phyloP scores from a whole-genome alignment of 805 yeast genomes.

The Nakazawaea peltata region DNA sequence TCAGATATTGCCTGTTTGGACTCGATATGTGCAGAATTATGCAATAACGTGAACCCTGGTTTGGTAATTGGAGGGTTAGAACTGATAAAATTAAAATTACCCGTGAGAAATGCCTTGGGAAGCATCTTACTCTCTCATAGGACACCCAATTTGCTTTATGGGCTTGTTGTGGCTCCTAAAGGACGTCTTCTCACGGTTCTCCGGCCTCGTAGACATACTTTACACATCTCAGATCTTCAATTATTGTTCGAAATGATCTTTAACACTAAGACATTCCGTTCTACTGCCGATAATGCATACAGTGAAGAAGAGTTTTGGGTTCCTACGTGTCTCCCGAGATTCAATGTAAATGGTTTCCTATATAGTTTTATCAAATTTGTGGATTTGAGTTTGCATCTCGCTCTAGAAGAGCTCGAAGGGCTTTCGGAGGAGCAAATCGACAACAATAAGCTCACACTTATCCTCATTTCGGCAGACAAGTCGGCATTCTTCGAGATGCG shows the following conservation, averaged over 20 bases:
- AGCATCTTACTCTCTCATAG: constrained; percentile 40
- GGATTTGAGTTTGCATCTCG: constrained; percentile 24
- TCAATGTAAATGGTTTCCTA: constrained; percentile 81
- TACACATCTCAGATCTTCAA: constrained; percentile 78
- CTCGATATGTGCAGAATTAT: constrained; percentile 47
- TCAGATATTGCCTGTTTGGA: constrained; percentile 70
- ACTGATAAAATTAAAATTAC: constrained; percentile 48
- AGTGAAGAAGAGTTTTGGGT: constrained; percentile 75
- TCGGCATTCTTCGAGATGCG: constrained; percentile 75
- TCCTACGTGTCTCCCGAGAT: constrained; percentile 87
- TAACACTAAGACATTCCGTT: constrained; percentile 37
- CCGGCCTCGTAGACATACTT: constrained; percentile 69
- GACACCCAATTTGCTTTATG: constrained; percentile 60
- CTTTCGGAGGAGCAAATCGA: too few relatives aligned
- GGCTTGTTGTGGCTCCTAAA: constrained; percentile 56
- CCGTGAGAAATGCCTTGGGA: constrained; percentile 51
- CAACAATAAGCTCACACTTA: constrained; percentile 28
- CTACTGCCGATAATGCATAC: constrained; percentile 17
- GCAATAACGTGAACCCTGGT: constrained; percentile 45
- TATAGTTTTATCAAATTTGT: constrained; percentile 70
- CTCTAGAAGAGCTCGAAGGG: too few relatives aligned
- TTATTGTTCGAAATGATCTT: constrained; percentile 64
- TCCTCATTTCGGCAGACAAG: constrained; percentile 59
- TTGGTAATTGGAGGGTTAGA: constrained; percentile 59
- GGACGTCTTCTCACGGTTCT: constrained; percentile 62